Conservation (phyloP, 805 yeast genomes). For the Kodamaea sagamina region DNA sequence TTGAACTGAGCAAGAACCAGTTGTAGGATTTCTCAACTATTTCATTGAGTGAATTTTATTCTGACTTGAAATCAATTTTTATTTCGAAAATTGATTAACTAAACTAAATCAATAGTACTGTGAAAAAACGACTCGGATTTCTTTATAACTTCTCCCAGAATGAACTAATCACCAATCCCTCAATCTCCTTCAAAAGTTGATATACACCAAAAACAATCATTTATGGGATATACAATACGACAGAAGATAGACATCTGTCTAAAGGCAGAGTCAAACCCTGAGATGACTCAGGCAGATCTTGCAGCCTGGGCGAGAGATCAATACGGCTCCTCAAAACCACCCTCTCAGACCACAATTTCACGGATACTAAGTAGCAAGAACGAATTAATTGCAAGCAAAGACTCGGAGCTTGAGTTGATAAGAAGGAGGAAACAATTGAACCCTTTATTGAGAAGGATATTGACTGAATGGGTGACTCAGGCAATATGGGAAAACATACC, state of each 20-base stretch:
- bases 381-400: constrained; percentile 51
- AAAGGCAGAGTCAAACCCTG: constrained; percentile 66
- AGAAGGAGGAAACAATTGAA: constrained; percentile 57
- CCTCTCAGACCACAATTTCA: constrained; percentile 69
- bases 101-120: too few species aligned
- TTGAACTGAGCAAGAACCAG: constrained; percentile 49
- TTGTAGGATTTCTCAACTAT: too few species aligned
- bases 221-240: constrained; percentile 59
- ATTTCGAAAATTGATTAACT: too few species aligned
- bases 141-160: too few species aligned
- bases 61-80: too few species aligned
- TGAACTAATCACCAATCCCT: too few species aligned
- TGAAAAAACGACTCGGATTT: too few species aligned
- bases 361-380: constrained; percentile 59
- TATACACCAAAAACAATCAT: too few species aligned
- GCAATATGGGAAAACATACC: constrained; percentile 69
- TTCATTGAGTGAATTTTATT: too few species aligned
- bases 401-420: constrained; percentile 51
- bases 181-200: too few species aligned
- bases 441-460: constrained; percentile 54
- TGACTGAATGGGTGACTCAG: constrained; percentile 71
- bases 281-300: constrained; percentile 65
- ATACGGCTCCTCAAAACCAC: constrained; percentile 53
- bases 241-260: constrained; percentile 69
- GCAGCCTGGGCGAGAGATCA: constrained; percentile 64